These are phyloP conservation scores for Fusarium multiceps DNA, from an alignment of 2,329 filamentous ascomycete genomes.

Conservation along the genomic window DNA sequence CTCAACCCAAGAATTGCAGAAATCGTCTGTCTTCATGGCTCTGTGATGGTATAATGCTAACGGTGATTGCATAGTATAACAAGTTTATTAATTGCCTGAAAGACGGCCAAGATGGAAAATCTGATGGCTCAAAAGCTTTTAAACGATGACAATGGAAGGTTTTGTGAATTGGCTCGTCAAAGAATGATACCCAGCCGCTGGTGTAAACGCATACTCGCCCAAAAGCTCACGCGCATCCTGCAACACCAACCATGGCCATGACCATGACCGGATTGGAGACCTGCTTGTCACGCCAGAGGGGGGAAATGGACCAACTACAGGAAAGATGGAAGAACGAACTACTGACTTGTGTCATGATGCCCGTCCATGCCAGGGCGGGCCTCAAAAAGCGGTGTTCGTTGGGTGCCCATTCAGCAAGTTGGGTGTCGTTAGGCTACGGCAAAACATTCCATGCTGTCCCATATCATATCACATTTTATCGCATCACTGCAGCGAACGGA, in stretches of 20 bases:
- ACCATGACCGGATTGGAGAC: slow-evolving; percentile 28
- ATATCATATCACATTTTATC: slow-evolving; percentile 4
- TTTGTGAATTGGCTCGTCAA: slow-evolving; percentile 3
- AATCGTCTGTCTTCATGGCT: slow-evolving; percentile 27
- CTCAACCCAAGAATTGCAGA: slow-evolving; percentile 32
- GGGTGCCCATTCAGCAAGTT: slow-evolving; percentile 32
- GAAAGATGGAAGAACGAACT: slow-evolving; percentile 4
- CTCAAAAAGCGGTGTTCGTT: slow-evolving; percentile 35
- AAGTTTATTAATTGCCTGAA: neutral
- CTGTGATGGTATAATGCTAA: slow-evolving; percentile 23
- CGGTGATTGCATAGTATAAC: slow-evolving; percentile 13
- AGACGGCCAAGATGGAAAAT: neutral
- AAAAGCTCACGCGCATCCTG: slow-evolving; percentile 37
- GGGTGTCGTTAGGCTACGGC: slow-evolving; percentile 35
- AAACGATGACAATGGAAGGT: neutral
- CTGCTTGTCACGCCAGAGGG: slow-evolving; percentile 28
- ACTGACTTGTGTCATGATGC: slow-evolving; percentile 10
- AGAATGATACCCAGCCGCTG: slow-evolving; percentile 9
- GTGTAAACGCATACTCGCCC: slow-evolving; percentile 32
- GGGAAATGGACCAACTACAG: slow-evolving; percentile 20
- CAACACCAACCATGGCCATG: slow-evolving; percentile 15
- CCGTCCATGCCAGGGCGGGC: slow-evolving; percentile 21
- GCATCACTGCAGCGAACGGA: neutral
- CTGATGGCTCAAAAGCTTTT: slow-evolving; percentile 4
- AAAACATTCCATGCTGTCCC: slow-evolving; percentile 4